Conservation (phyloP, 768 basidiomycete species). For the Tremella yokohamensis region DNA sequence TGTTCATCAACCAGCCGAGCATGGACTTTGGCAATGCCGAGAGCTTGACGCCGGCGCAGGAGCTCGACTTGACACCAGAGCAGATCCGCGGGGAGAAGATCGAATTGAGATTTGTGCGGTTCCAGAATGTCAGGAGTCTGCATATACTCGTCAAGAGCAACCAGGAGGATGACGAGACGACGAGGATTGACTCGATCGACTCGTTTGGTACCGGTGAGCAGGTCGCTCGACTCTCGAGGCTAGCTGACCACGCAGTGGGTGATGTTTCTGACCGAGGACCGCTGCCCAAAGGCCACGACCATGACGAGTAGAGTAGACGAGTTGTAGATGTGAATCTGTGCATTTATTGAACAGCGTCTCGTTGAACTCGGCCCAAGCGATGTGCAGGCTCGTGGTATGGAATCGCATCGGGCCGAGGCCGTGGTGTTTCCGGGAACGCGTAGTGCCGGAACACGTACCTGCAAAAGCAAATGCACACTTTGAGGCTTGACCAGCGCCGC, state of each 20-base stretch:
- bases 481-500: too few species aligned
- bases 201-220: constrained; percentile 47
- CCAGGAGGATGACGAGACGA: constrained; percentile 51
- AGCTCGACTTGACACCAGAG: constrained; percentile 42
- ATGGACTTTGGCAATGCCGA: constrained; percentile 49
- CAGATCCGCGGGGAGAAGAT: constrained; percentile 44
- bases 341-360: too few species aligned
- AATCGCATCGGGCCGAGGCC: too few species aligned
- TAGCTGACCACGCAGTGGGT: constrained; percentile 19
- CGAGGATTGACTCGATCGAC: constrained; percentile 50
- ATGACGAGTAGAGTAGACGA: constrained; percentile 6
- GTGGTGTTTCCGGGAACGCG: too few species aligned
- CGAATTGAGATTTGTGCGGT: constrained; percentile 50
- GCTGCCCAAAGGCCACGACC: constrained; percentile 27
- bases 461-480: too few species aligned
- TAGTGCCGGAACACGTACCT: too few species aligned
- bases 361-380: too few species aligned
- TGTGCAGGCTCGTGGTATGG: too few species aligned
- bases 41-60: constrained; percentile 41
- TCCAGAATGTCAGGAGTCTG: constrained; percentile 48
- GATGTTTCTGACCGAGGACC: constrained; percentile 31
- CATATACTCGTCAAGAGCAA: constrained; percentile 50
- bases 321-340: background rate
- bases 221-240: too few species aligned
- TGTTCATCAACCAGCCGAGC: constrained; percentile 48